Base-by-base conservation (phyloP, 352 stramenopile genomes). In the Phytophthora hybrid region DNA sequence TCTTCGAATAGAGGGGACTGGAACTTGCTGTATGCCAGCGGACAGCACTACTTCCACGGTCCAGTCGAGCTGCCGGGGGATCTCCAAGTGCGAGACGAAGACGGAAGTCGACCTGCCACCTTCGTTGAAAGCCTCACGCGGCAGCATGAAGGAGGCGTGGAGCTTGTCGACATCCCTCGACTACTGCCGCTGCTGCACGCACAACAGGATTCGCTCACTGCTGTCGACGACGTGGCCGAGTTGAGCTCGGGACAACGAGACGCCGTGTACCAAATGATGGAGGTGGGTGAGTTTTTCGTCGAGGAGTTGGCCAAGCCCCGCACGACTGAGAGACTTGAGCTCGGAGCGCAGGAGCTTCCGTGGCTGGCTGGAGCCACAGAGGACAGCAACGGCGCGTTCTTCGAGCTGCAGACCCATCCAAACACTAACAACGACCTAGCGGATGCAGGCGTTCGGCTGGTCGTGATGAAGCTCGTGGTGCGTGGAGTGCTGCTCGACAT, bases 391-490 rank as follows among this genome's bases (percentile, higher is more conserved):
- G 77, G 83, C 9, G 88, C 81, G 8, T 93, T 91, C 56, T 93
- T 91, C 32, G 85, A 93, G 68, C 59, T 93, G 41, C 80, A 93
- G 63, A 91, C 85, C 0, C 74, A 86, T 32, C 71, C 69, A 1
- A 59, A 71, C 37, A 84, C 85, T 1, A 91, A 88, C 52, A 77
- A 82, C 11, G 65, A 66, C 0, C 71, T 91, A 0, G 67, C 54
- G 0, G 41, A 69, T 0, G 77, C 83, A 1, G 82, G 83, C 0
- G 77, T 91, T 31, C 68, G 83, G 21, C 69, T 93, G 18, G 56
- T 90, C 13, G 83, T 93, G 13, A 90, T 93, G 80, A 93, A 93
- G 51, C 74, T 90, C 5, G 83, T 91, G 21, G 73, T 93, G n/a
- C 78, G 85, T 4, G 85, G 73, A 0, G 85, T 93, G 53, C 58